Conservation (phyloP, 1,139 yeast genomes). For the Suhomyces atakaporum region DNA sequence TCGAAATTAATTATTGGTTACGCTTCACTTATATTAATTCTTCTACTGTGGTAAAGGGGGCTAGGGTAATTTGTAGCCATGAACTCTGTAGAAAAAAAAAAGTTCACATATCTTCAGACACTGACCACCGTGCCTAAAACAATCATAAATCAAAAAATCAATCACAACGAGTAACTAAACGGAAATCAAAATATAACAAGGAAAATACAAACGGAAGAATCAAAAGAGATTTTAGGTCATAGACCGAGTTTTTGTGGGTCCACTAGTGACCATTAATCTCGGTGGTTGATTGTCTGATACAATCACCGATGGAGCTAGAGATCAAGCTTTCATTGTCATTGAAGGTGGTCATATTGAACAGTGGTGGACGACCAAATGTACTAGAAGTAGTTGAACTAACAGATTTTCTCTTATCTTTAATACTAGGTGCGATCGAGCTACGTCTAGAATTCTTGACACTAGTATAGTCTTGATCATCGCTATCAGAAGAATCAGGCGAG, state of each 20-base stretch:
- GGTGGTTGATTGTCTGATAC: conserved; percentile 40
- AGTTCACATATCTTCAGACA: background rate
- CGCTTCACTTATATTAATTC: background rate
- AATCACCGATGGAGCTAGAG: conserved; percentile 43
- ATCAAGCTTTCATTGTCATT: conserved; percentile 35
- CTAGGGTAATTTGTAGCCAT: background rate
- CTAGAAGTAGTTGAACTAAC: conserved; percentile 15
- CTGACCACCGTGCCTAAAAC: background rate
- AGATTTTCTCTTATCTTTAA: conserved; percentile 16
- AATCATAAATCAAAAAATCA: conserved; percentile 5
- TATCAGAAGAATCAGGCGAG: conserved; percentile 27
- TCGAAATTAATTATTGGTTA: too few species aligned
- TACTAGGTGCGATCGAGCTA: conserved; percentile 3
- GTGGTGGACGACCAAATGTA: conserved; percentile 9
- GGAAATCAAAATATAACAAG: conserved; percentile 9
- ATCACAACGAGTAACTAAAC: conserved; percentile 4
- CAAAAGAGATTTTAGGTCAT: background rate
- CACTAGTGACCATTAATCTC: conserved; percentile 35
- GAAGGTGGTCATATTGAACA: conserved; percentile 9
- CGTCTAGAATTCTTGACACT: conserved; percentile 9
- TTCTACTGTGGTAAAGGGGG: too few species aligned
- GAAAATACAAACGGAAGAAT: conserved; percentile 5
- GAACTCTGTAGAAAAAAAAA: background rate
- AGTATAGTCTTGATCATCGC: conserved; percentile 11
- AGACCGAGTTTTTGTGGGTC: background rate